phyloP scores from a whole-genome alignment of 2,329 filamentous ascomycete species.

The Huntiella decipiens region DNA sequence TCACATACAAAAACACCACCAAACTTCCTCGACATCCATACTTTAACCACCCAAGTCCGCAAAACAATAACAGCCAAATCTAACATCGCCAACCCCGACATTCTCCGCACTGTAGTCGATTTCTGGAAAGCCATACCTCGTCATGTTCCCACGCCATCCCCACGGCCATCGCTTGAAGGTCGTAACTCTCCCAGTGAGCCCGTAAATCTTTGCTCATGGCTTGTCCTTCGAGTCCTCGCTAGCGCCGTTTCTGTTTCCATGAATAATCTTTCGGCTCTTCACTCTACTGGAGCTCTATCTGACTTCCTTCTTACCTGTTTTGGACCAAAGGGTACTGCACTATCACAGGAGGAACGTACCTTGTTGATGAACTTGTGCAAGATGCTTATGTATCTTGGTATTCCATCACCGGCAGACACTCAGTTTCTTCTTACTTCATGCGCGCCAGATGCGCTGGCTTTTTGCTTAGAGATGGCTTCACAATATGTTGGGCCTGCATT shows the following conservation, averaged over 20 bases:
- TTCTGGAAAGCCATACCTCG: slow-evolving; percentile 44
- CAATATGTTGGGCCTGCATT: slow-evolving; percentile 61
- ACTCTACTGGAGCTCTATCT: slow-evolving; percentile 51
- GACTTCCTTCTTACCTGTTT: slow-evolving; percentile 47
- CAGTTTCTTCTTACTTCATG: slow-evolving; percentile 46
- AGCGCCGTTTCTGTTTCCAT: slow-evolving; percentile 41
- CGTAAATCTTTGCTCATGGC: slow-evolving; percentile 36
- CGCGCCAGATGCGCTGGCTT: slow-evolving; percentile 39
- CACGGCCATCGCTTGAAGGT: neutral
- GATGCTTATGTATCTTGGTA: slow-evolving; percentile 52
- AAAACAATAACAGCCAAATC: slow-evolving; percentile 32
- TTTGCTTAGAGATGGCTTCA: slow-evolving; percentile 54
- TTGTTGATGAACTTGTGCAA: slow-evolving; percentile 49
- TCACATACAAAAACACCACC: neutral
- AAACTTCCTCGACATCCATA: neutral
- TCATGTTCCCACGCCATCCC: neutral
- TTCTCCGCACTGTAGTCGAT: slow-evolving; percentile 41
- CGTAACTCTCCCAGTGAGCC: slow-evolving; percentile 16
- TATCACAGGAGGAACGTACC: slow-evolving; percentile 33
- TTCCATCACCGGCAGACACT: slow-evolving; percentile 66
- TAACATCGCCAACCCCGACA: slow-evolving; percentile 39
- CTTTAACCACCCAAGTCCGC: slow-evolving; percentile 18
- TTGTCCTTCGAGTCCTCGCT: slow-evolving; percentile 45
- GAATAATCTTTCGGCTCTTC: slow-evolving; percentile 51
- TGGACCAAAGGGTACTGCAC: slow-evolving; percentile 15